Evolutionary conservation across 495 filamentous ascomycete genomes (phyloP), one percentile per base, ranked within the genome.

Genomic region (Tuber calosporum): DNA sequence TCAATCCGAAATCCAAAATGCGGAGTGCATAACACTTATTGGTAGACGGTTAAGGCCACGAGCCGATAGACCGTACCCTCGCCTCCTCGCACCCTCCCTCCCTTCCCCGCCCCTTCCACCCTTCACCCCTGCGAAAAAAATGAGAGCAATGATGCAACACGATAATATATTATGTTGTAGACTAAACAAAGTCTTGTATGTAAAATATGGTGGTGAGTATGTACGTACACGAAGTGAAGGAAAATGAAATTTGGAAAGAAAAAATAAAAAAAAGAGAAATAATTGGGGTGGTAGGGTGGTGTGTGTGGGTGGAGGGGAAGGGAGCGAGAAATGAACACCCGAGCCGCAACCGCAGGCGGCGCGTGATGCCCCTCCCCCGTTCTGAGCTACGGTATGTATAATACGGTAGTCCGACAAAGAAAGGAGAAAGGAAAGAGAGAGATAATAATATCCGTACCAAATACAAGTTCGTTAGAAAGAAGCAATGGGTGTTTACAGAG

Each of bases 241-340:
- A 62, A 62, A 62, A 30, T 30, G 53, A 62, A 62, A 30, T 62
- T 11, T n/a, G 45, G 9, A 43, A 43, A 13, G 40, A 41, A 41
- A 41, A 11, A 41, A n/a, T 9, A 40, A 9, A 22, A 45, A 53
- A 26, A 62, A 62, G 15, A 34, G 26, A 62, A 17, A 62, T 17
- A 17, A 34, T 11, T 26, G 53, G 19, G 26, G 69, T 43, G 48
- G 38, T 20, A 38, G 58, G 41, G 48, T 22, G 73, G 38, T 72
- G 69, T 48, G 69, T 71, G 39, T 4, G 70, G 40, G 69, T 71
- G 39, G 6, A 66, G 40, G 34, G 45, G 36, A 70, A 40, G 45
- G 34, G 30, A 66, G 71, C 70, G 34, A 17, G n/a, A 53, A 38
- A 36, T 71, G 69, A 34, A 62, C 53, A 62, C 53, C 53, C 53